These are phyloP conservation scores for Rhynchosporium agropyri DNA, from an alignment of 2,329 filamentous ascomycete genomes.

Conservation along the genomic window DNA sequence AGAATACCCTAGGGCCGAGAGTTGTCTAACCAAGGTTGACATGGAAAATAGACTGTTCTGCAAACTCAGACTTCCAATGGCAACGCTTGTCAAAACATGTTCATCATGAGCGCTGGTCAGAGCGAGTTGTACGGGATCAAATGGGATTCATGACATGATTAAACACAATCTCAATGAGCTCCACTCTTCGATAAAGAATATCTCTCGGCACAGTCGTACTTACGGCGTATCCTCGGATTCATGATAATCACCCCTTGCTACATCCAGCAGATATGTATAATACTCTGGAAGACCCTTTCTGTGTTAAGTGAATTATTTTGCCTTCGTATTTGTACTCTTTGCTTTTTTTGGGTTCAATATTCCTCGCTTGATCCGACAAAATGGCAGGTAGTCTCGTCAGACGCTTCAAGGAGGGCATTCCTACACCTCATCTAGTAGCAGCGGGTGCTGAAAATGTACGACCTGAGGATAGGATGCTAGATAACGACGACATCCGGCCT, in stretches of 20 bases:
- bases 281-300: neutral
- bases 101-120: neutral
- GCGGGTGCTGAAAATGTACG: conserved; percentile 37
- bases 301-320: neutral
- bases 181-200: conserved; percentile 12
- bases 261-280: conserved; percentile 14
- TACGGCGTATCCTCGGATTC: neutral
- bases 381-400: conserved; percentile 28
- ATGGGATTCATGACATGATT: neutral
- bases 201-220: neutral
- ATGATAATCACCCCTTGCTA: conserved; percentile 5
- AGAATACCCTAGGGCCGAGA: too few species aligned
- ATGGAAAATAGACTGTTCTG: too few species aligned
- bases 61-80: neutral
- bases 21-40: too few species aligned
- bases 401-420: conserved; percentile 29
- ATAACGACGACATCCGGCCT: conserved; percentile 48
- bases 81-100: neutral
- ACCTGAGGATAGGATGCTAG: conserved; percentile 42
- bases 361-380: conserved; percentile 1
- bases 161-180: conserved; percentile 1
- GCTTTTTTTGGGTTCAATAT: neutral
- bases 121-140: neutral
- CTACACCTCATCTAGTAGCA: conserved; percentile 32
- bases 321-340: neutral